Conservation (phyloP, 345 rosid genomes). For the Sisymbrium irio region DNA sequence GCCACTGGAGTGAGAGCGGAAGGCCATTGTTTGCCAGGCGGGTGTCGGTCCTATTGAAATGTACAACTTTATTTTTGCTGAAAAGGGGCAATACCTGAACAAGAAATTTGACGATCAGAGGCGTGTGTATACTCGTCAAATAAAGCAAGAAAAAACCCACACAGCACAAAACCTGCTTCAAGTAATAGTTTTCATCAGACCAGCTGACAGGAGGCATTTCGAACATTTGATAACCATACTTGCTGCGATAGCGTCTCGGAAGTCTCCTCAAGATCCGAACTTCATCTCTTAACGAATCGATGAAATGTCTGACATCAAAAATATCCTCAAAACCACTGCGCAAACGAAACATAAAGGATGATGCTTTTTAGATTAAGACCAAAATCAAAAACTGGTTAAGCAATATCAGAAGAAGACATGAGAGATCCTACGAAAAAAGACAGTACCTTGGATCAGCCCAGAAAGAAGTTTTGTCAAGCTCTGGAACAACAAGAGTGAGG, state of each 20-base stretch:
- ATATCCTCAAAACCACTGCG: slow-evolving; percentile 97
- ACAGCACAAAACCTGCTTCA: slow-evolving; percentile 66
- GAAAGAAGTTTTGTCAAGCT: slow-evolving; percentile 94
- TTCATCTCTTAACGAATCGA: slow-evolving; percentile 90
- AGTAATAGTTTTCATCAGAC: slow-evolving; percentile 88
- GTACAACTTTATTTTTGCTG: slow-evolving; percentile 67
- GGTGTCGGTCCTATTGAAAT: slow-evolving; percentile 84
- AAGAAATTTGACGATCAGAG: neutral
- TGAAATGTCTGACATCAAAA: slow-evolving; percentile 86
- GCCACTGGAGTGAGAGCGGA: slow-evolving; percentile 65
- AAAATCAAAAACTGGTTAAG: neutral
- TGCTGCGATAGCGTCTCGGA: slow-evolving; percentile 67
- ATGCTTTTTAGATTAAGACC: slow-evolving; percentile 20
- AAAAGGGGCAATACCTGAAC: slow-evolving; percentile 84
- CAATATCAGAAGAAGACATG: neutral
- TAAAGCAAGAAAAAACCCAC: neutral
- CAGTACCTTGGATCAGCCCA: slow-evolving; percentile 98
- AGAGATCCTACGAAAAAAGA: slow-evolving; percentile 10
- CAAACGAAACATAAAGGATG: slow-evolving; percentile 22
- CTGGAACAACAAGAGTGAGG: slow-evolving; percentile 92
- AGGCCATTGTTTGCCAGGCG: slow-evolving; percentile 91
- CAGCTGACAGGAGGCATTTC: slow-evolving; percentile 95
- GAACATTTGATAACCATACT: slow-evolving; percentile 57
- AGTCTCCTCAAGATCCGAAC: slow-evolving; percentile 75
- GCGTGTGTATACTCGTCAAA: neutral